Evolutionary conservation across 1,139 yeast genomes (phyloP).

Genomic region (Blastobotrys persicus): DNA sequence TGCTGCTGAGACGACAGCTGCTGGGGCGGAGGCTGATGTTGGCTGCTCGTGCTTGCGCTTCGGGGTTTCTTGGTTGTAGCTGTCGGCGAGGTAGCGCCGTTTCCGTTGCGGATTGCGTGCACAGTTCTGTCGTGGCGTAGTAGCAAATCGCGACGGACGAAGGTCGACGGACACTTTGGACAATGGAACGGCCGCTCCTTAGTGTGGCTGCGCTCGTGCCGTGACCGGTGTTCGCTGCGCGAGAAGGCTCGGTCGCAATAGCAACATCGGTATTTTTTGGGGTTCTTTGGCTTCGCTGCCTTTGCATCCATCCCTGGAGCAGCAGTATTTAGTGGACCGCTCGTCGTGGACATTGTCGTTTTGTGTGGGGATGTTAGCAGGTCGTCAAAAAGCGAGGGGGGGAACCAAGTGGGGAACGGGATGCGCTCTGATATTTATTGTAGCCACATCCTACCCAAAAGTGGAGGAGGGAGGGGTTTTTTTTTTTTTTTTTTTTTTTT

Average conservation of each 20-base stretch:
- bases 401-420: too few relatives aligned
- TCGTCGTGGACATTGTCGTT: background rate
- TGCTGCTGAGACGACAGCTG: constrained; percentile 1
- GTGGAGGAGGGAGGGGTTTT: background rate
- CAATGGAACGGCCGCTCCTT: constrained; percentile 82
- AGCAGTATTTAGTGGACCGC: constrained; percentile 2
- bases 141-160: constrained; percentile 72
- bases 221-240: constrained; percentile 74
- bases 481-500: background rate
- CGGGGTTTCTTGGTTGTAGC: background rate
- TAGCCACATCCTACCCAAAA: background rate
- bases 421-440: background rate
- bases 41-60: constrained; percentile 8
- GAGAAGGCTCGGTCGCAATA: constrained; percentile 81
- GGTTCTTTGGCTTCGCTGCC: constrained; percentile 15
- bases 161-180: constrained; percentile 64
- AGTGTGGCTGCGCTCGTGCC: constrained; percentile 83
- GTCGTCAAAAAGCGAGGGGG: background rate
- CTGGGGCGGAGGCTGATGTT: constrained; percentile 10
- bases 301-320: constrained; percentile 2
- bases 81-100: constrained; percentile 12
- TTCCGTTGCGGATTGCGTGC: constrained; percentile 41
- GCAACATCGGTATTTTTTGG: constrained; percentile 64
- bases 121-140: constrained; percentile 79
- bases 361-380: constrained; percentile 2